Conservation (phyloP, 208 protist genomes). For the Endotrypanum monterogeii region DNA sequence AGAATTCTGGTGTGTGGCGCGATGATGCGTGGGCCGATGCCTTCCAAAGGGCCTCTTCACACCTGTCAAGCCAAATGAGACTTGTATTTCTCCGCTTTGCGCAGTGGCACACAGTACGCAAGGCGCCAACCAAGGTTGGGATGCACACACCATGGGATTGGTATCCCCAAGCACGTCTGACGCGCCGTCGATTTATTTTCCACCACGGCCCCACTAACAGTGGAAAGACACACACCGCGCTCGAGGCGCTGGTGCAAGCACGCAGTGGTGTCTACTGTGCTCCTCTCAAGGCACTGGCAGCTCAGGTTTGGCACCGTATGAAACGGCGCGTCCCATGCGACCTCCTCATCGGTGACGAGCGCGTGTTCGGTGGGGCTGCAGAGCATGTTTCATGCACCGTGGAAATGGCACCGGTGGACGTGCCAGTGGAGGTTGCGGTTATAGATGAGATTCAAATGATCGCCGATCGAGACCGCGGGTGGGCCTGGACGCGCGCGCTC, state of each 20-base stretch:
- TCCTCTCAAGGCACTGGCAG: slow-evolving; percentile 93
- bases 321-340: slow-evolving; percentile 86
- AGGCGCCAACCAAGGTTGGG: slow-evolving; percentile 55
- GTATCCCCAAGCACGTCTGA: slow-evolving; percentile 83
- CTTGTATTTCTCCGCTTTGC: slow-evolving; percentile 45
- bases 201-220: slow-evolving; percentile 95
- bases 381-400: slow-evolving; percentile 92
- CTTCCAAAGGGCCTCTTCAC: slow-evolving; percentile 18
- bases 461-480: slow-evolving; percentile 87
- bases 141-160: slow-evolving; percentile 82
- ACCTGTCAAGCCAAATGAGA: slow-evolving; percentile 26
- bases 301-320: slow-evolving; percentile 89
- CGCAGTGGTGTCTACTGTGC: slow-evolving; percentile 92
- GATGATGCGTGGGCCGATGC: slow-evolving; percentile 26
- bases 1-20: slow-evolving; percentile 37
- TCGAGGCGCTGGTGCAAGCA: slow-evolving; percentile 60
- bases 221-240: slow-evolving; percentile 93
- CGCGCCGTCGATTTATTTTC: slow-evolving; percentile 78
- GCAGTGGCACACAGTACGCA: slow-evolving; percentile 64
- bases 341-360: slow-evolving; percentile 94
- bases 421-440: slow-evolving; percentile 85
- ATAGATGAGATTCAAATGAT: slow-evolving; percentile 97
- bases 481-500: slow-evolving; percentile 95
- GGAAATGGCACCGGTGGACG: slow-evolving; percentile 87
- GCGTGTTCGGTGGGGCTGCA: slow-evolving; percentile 57